Base-by-base conservation (phyloP, 768 basidiomycete species). In the Cubamyces lactineus region DNA sequence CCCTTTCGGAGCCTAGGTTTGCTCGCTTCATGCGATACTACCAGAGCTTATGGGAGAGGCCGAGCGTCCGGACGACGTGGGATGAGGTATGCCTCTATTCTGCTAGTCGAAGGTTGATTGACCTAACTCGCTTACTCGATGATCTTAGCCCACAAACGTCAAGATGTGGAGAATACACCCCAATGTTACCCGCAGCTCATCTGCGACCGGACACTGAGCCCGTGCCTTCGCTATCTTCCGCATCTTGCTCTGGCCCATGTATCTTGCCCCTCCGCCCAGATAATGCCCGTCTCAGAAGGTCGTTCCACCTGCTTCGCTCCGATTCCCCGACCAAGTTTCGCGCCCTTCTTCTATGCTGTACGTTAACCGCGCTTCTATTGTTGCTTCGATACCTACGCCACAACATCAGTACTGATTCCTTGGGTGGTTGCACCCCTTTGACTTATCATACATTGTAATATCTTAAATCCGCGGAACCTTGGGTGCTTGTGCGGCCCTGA, bases 11-110 rank as follows among this genome's bases (percentile, higher is more conserved):
- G 46, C 70, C 78, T 2, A 82, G 80, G 65, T 87, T 81, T 60
- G 78, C 73, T 21, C 77, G 82, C 53, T 79, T 84, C 57, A 72
- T 75, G 52, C 74, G 78, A 59, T 89, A 88, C 63, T 76, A 73
- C 38, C 69, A 72, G 13, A 80, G 77, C 39, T 55, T 88, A 40
- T 78, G 79, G 67, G 77, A 72, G 5, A 78, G 87, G 66, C 77
- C 79, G 13, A 88, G 85, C 66, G 80, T 82, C 69, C 78, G 78
- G 65, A 72, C 76, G 39, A 88, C 85, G 0, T 88, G 83, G 60
- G 73, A 84, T 61, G 72, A 75, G 72, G 86, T 86, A 67, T 19
- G 80, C 73, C 8, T 23, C 19, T 12, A 1, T 13, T 21, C 42
- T 17, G 19, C 30, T 42, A 3, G n/a, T 39, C 50, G 30, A 24